Conservation (phyloP, 495 filamentous ascomycete genomes). For the Chlorociboria aeruginascens region DNA sequence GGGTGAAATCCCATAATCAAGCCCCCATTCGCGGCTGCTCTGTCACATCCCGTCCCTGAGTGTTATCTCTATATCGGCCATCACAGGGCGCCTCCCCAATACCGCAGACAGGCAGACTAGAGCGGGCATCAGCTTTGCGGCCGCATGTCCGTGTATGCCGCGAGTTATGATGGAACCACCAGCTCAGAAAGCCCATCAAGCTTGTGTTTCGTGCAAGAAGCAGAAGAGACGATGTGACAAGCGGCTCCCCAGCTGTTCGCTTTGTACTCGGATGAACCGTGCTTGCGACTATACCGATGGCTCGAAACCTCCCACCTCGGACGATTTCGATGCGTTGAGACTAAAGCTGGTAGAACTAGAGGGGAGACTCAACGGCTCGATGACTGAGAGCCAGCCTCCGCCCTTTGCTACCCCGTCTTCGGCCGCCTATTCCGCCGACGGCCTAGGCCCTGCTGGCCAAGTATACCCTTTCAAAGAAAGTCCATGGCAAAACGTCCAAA, state of each 20-base stretch:
- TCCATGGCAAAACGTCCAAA: conserved; percentile 10
- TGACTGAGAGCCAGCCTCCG: not conserved
- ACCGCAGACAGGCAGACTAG: too few species aligned
- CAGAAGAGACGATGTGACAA: conserved; percentile 42
- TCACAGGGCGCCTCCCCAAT: too few species aligned
- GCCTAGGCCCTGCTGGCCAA: not conserved
- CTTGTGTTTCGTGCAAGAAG: conserved; percentile 21
- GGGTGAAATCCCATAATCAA: too few species aligned
- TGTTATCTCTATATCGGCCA: too few species aligned
- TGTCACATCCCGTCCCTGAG: too few species aligned
- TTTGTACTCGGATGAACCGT: conserved; percentile 29
- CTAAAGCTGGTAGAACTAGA: conserved; percentile 29
- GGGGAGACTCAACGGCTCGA: conserved; percentile 18
- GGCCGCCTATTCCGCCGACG: conserved; percentile 1
- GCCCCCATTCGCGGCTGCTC: too few species aligned
- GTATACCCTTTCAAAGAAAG: conserved; percentile 5
- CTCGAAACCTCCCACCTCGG: conserved; percentile 22
- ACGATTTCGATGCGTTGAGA: conserved; percentile 28
- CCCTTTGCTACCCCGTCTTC: conserved; percentile 6
- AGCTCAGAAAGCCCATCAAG: conserved; percentile 12
- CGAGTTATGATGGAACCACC: not conserved
- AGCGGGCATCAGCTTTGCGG: too few species aligned
- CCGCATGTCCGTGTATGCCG: conserved; percentile 7
- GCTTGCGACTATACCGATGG: conserved; percentile 31
- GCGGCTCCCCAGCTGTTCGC: conserved; percentile 27